Base-by-base conservation (phyloP, 2,329 filamentous ascomycete genomes). In the Onygenales sp. region DNA sequence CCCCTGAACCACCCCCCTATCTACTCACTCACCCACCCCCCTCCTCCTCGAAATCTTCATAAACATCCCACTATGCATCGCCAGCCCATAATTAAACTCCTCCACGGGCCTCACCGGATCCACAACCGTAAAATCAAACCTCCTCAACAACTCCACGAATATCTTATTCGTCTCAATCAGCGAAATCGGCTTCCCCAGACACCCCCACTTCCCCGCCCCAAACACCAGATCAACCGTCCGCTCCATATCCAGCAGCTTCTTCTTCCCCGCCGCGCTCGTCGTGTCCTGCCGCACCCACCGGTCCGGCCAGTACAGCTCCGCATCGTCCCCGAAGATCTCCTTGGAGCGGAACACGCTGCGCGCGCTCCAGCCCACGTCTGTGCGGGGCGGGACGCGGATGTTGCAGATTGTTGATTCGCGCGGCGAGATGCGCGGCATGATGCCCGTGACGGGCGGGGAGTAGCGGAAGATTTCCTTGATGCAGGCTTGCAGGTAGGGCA, bases 291-390 rank as follows among this genome's bases (percentile, higher is more conserved):
- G 75, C 66, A 9, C 14, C 75, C 77, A 80, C 43, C 78, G 68
- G 50, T 77, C 76, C 1, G 78, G 78, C 21, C 70, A 65, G 59
- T 75, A 80, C 0, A 70, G 53, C 36, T 70, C 63, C 2, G 71
- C 69, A 54, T 77, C 58, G 6, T 58, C 21, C 1, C 62, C 63
- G 43, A 57, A 66, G 9, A 64, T 54, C 9, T 42, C 47, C 14
- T 56, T 47, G 46, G 69, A 64, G 35, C 67, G 66, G 52, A 74
- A 69, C 14, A 76, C 61, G 3, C 67, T 70, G 56, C 72, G 72
- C 2, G 72, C 64, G 48, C 69, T 73, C 52, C 70, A 69, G 36
- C 72, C 75, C 6, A 81, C 67, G 43, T 72, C 66, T 1, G 72
- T 75, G 27, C 76, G 76, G 43, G 65, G 71, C 0, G 77, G 76